Evolutionary conservation across 768 basidiomycete genomes (phyloP).

Genomic region (Collybiopsis confluens): DNA sequence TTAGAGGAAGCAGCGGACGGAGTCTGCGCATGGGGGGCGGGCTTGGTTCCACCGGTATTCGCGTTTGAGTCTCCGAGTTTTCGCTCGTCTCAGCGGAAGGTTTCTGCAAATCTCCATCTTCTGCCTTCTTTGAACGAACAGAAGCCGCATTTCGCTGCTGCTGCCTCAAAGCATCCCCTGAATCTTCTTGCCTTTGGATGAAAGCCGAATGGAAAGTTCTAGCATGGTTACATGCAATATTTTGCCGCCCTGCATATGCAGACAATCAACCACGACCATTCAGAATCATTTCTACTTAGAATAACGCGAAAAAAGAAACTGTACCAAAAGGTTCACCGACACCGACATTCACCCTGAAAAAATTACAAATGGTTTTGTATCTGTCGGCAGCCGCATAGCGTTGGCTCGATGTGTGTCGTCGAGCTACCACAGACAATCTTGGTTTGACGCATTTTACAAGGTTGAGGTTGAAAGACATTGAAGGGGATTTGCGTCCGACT

Average conservation of each 20-base stretch:
- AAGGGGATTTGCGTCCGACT: background rate
- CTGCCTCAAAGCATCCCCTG: background rate
- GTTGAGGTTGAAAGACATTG: background rate
- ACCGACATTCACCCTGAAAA: slow-evolving; percentile 52
- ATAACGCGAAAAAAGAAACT: background rate
- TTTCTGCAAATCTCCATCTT: background rate
- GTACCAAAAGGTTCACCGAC: too few relatives aligned
- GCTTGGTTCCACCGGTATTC: too few relatives aligned
- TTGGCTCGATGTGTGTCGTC: background rate
- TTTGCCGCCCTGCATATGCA: background rate
- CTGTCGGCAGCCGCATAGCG: slow-evolving; percentile 22
- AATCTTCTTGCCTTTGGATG: slow-evolving; percentile 7
- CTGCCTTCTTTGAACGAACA: background rate
- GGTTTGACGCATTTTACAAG: background rate
- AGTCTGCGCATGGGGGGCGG: too few relatives aligned
- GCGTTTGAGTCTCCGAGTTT: too few relatives aligned
- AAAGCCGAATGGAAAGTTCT: background rate
- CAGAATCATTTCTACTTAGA: background rate
- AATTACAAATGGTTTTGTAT: slow-evolving; percentile 53
- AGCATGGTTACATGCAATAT: background rate
- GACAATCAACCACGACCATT: too few relatives aligned
- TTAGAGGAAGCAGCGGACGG: too few relatives aligned
- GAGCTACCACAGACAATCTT: too few relatives aligned
- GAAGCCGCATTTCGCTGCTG: background rate
- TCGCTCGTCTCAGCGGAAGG: background rate